Evolutionary conservation across 2,329 filamentous ascomycete species (phyloP), one percentile per base, ranked within the genome.

Genomic region (Grosmannia clavigera): DNA sequence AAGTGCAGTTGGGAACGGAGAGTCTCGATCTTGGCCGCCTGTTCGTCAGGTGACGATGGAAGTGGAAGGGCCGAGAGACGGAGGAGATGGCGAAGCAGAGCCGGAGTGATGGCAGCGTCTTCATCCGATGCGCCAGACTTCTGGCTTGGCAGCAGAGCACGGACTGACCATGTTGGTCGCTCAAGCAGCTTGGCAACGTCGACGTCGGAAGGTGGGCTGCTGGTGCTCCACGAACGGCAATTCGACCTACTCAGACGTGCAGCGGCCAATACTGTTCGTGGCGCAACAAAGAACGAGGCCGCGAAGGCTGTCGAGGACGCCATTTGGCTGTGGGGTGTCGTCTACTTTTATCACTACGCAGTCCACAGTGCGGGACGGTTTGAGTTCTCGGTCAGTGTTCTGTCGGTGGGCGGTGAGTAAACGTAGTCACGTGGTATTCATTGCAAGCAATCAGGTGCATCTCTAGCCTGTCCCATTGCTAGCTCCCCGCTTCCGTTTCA

Each of bases 1-100:
- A 99, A 99, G 68, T 88, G 86, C 0, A 99, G 81, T 70, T 99
- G 94, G 38, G 87, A 84, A 58, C 85, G 80, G 2, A 99, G 79
- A 1, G 86, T 92, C 27, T 80, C 70, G 3, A 95, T 79, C 82
- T 96, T 90, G 31, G 78, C 73, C 0, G 75, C 67, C 70, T 95
- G 87, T 66, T 91, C 85, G 58, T 77, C 77, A 1, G 75, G 65
- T 2, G 78, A 78, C 22, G 78, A 73, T 0, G 92, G 91, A 1
- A 80, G 79, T 0, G 92, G 91, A 0, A 99, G 85, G 16, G 92
- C 92, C 4, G 92, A 95, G 48, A 97, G 85, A 22, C 89, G 88
- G 43, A 96, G 85, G 11, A 97, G 84, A 71, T 96, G 92, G 66
- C 83, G 84, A 0, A 97, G 81, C 70, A 90, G 85, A 53, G 82